Percentiles rank a stretch among this genome's conserved stretches.
These are phyloP conservation scores for Amphirosellinia nigrospora DNA, from an alignment of 495 filamentous ascomycete genomes.

Conservation along the genomic window DNA sequence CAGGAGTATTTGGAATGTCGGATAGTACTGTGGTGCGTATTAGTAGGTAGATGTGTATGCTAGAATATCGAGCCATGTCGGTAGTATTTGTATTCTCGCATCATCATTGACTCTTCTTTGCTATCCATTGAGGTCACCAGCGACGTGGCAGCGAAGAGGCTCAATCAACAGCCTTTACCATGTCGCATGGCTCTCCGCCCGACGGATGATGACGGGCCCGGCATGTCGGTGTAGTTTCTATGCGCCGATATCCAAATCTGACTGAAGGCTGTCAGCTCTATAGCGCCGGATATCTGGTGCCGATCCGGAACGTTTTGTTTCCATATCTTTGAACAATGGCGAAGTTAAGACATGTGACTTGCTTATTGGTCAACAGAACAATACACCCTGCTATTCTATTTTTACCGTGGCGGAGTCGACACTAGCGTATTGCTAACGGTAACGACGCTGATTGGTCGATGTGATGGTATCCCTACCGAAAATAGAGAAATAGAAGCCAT, in stretches of 20 bases:
- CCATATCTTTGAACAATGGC: constrained; percentile 3
- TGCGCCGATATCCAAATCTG: background rate
- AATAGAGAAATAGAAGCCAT: background rate
- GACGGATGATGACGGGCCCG: constrained; percentile 12
- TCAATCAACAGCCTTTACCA: background rate
- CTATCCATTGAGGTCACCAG: background rate
- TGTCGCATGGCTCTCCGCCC: background rate
- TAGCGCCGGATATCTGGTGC: constrained; percentile 4
- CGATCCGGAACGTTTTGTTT: background rate
- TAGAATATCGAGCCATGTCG: background rate
- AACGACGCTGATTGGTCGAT: background rate
- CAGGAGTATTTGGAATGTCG: too few species aligned
- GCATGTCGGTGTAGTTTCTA: constrained; percentile 1
- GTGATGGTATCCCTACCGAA: background rate
- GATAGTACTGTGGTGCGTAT: background rate
- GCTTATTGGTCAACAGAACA: constrained; percentile 1
- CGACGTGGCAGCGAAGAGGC: constrained; percentile 10
- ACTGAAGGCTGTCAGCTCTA: constrained; percentile 6
- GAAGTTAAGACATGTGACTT: background rate
- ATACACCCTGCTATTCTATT: constrained; percentile 13
- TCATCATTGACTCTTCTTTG: background rate
- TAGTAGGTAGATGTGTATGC: background rate
- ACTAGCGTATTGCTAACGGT: background rate
- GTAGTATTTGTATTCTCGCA: constrained; percentile 2
- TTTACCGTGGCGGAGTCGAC: constrained; percentile 9